These are phyloP conservation scores for Aspergillus eucalypticola DNA, from an alignment of 2,329 filamentous ascomycete genomes.

Conservation along the genomic window DNA sequence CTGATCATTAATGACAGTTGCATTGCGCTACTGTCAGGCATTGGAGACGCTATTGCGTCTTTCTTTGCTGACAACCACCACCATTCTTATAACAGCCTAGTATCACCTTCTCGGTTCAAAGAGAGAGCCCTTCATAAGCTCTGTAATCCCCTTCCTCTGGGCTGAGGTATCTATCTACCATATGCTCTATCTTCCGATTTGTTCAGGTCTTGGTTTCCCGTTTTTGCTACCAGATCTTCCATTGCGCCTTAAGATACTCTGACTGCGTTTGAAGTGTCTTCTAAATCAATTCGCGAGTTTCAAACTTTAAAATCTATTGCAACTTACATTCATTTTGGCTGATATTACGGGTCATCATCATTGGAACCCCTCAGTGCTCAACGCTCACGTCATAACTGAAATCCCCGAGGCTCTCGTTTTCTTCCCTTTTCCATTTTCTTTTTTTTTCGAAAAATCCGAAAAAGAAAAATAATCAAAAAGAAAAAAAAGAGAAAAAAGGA, in stretches of 20 bases:
- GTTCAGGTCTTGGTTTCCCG: neutral
- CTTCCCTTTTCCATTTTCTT: conserved; percentile 13
- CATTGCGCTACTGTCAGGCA: conserved; percentile 25
- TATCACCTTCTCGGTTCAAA: neutral
- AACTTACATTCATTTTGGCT: neutral
- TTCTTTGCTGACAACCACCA: conserved; percentile 17
- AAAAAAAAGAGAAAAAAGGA: no score
- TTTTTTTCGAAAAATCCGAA: neutral
- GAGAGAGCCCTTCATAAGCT: neutral
- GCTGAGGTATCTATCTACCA: neutral
- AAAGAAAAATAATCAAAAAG: no score
- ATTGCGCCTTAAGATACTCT: neutral
- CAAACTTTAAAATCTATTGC: no score
- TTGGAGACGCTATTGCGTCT: conserved; percentile 18
- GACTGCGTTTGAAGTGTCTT: neutral
- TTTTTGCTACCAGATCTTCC: neutral
- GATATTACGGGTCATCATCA: conserved; percentile 5
- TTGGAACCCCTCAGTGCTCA: conserved; percentile 7
- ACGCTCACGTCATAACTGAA: conserved; percentile 33
- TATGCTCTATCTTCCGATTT: neutral
- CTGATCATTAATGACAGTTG: conserved; percentile 24
- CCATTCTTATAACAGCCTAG: conserved; percentile 5
- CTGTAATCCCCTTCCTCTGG: neutral
- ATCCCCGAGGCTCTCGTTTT: conserved; percentile 29
- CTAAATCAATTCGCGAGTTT: neutral